Base-by-base conservation (phyloP, 805 yeast genomes). In the Metschnikowia kofuensis region DNA sequence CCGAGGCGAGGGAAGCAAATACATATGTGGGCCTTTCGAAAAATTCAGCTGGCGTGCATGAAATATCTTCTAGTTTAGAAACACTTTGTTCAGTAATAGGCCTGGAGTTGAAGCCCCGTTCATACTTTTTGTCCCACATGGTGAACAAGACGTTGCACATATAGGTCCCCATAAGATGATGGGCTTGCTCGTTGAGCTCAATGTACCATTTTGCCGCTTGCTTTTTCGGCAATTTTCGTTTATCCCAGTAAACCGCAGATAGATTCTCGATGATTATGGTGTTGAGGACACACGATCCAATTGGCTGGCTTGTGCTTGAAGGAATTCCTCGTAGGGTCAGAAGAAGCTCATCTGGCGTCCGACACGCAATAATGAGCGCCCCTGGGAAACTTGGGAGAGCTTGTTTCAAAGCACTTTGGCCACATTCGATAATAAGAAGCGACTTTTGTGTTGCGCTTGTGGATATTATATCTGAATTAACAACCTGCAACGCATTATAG, bases 211-310 rank as follows among this genome's bases (percentile, higher is more conserved):
- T 38, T 1, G 29, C 30, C 8, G 38, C 40, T 37, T 16, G 14
- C 14, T 42, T 14, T 32, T 41, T 15, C 6, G 40, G 35, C 26
- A 36, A 5, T 32, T 43, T 29, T 42, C 57, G 60, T 34, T 64
- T 49, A 7, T 64, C 64, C 73, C 73, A 70, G 49, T 60, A 65
- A 47, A 60, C 69, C n/a, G 63, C 56, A 2, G 75, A 69, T n/a
- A 70, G 35, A 51, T 66, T 66, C 31, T 68, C 68, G 5, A 68
- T 52, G 7, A 68, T 48, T 10, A 67, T 32, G 21, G 64, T 63
- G 31, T 56, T 55, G 31, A 64, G 54, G 14, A 48, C 42, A n/a
- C 47, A 48, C 12, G 35, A 16, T 7, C 44, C 44, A 8, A 41
- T 31, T 15, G 12, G 37, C 21, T 13, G 12, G 46, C 42, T 21